phyloP scores from a whole-genome alignment of 768 basidiomycete genomes.

The Collybia sordida region DNA sequence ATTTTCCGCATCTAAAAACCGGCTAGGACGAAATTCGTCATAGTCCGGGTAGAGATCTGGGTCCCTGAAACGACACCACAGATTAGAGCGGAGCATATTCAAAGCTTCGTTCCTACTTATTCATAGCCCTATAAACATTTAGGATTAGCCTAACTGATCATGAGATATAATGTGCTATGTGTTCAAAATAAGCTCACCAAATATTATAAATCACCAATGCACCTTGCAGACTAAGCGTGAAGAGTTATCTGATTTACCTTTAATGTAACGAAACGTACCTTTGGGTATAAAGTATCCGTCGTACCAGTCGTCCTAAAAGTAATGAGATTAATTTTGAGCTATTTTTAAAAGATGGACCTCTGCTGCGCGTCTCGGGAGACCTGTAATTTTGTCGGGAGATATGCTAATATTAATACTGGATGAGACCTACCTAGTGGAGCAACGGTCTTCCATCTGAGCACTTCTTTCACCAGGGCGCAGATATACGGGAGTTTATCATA shows the following conservation, averaged over 20 bases:
- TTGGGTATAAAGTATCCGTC: slow-evolving; percentile 1
- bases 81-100: neutral
- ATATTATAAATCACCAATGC: neutral
- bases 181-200: slow-evolving; percentile 2
- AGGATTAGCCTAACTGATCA: too few species aligned
- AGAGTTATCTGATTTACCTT: neutral
- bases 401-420: neutral
- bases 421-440: slow-evolving; percentile 24
- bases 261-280: neutral
- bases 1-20: slow-evolving; percentile 16
- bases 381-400: slow-evolving; percentile 20
- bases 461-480: slow-evolving; percentile 42
- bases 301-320: slow-evolving; percentile 2
- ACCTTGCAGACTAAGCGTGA: neutral
- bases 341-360: too few species aligned
- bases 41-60: slow-evolving; percentile 12
- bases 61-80: slow-evolving; percentile 16
- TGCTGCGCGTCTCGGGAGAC: slow-evolving; percentile 24
- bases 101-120: neutral
- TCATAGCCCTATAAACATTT: neutral
- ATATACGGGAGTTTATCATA: slow-evolving; percentile 47
- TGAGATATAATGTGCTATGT: neutral
- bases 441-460: slow-evolving; percentile 47
- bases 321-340: too few species aligned
- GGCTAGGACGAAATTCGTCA: slow-evolving; percentile 15